Percentiles rank a stretch among this genome's conserved stretches.
phyloP scores from a whole-genome alignment of 163 green algal genomes.

The Scenedesmus sp. region DNA sequence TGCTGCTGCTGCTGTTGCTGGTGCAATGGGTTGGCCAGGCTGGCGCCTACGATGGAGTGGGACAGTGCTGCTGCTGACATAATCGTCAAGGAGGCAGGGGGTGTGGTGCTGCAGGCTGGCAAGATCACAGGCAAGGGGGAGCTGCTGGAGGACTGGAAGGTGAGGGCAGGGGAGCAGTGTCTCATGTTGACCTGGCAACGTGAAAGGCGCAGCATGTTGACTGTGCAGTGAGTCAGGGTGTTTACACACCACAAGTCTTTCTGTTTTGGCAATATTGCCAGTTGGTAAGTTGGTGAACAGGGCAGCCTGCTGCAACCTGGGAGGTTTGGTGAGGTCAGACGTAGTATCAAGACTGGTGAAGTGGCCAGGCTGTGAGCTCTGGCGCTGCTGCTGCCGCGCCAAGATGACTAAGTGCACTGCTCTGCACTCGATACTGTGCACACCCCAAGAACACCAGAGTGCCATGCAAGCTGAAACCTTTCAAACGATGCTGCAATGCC shows the following conservation, averaged over 20 bases:
- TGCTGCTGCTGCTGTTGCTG: constrained; percentile 27
- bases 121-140: constrained; percentile 80
- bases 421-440: background rate
- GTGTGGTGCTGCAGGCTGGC: constrained; percentile 85
- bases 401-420: background rate
- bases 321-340: background rate
- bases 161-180: constrained; percentile 20
- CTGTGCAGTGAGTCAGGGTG: too few species aligned
- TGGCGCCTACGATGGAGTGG: constrained; percentile 92
- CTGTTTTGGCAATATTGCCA: too few species aligned
- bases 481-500: background rate
- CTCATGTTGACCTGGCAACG: too few species aligned
- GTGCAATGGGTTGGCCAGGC: constrained; percentile 47
- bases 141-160: constrained; percentile 86
- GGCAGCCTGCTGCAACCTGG: background rate
- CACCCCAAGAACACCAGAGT: background rate
- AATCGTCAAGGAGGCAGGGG: constrained; percentile 90
- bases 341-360: background rate
- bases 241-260: too few species aligned
- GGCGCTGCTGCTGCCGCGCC: background rate
- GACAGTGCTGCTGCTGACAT: constrained; percentile 91
- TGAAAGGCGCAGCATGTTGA: too few species aligned
- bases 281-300: too few species aligned
- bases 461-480: background rate
- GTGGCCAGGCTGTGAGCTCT: background rate